A percentile compares a stretch with the other conserved stretches of the same genome.
phyloP scores from a whole-genome alignment of 768 basidiomycete genomes.

The Leccinellum albellum region DNA sequence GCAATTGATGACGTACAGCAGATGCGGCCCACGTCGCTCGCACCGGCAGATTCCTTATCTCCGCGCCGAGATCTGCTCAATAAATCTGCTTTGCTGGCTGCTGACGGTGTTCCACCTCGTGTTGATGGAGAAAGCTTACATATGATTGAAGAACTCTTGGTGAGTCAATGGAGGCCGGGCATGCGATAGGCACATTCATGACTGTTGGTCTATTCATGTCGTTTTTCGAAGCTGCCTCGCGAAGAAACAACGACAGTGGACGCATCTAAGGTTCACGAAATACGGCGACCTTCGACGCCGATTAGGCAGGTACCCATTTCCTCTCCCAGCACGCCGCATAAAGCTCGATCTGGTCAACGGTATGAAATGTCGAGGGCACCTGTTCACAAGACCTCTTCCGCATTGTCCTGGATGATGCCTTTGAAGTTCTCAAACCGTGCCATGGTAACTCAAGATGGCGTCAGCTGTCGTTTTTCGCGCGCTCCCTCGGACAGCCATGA shows the following conservation, averaged over 20 bases:
- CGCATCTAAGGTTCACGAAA: not conserved
- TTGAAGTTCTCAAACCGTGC: slow-evolving; percentile 9
- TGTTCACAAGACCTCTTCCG: slow-evolving; percentile 19
- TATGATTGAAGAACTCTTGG: slow-evolving; percentile 4
- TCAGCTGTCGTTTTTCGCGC: slow-evolving; percentile 5
- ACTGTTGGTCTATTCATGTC: not conserved
- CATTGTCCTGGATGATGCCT: slow-evolving; percentile 29
- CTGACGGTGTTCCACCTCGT: slow-evolving; percentile 7
- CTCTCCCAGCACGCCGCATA: slow-evolving; percentile 26
- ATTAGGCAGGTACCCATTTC: slow-evolving; percentile 15
- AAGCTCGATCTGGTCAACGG: slow-evolving; percentile 18
- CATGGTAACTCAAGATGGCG: slow-evolving; percentile 1
- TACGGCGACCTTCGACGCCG: slow-evolving; percentile 17
- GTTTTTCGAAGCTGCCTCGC: slow-evolving; percentile 9
- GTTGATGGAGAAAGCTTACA: slow-evolving; percentile 14
- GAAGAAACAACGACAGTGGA: not conserved
- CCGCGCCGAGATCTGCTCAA: slow-evolving; percentile 21
- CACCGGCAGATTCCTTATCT: slow-evolving; percentile 27
- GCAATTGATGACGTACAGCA: slow-evolving; percentile 15
- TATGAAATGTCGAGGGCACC: slow-evolving; percentile 3
- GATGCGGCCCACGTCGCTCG: slow-evolving; percentile 12
- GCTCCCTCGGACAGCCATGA: slow-evolving; percentile 22
- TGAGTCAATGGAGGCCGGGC: slow-evolving; percentile 14
- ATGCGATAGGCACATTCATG: slow-evolving; percentile 2
- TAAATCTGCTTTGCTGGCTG: slow-evolving; percentile 6